Evolutionary conservation across 2,329 filamentous ascomycete genomes (phyloP), one percentile per base, ranked within the genome.

Genomic region (Aspergillus sp.): DNA sequence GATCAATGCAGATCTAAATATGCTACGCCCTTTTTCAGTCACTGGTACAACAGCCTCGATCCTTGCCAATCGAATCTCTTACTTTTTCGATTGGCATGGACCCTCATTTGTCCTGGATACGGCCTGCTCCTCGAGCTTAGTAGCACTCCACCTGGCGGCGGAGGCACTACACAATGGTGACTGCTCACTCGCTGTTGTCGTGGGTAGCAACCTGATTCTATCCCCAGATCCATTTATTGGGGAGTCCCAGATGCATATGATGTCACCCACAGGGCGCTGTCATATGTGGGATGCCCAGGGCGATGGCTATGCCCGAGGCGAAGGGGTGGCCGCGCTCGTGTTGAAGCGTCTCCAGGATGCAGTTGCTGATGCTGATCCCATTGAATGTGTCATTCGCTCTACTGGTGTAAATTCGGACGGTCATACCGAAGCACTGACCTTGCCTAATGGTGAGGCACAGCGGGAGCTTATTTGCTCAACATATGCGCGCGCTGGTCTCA

Each of bases 211-310:
- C 0, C 63, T 65, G 0, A 75, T 72, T 30, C 52, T 77, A 0
- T 71, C 77, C 32, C 42, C 74, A 2, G 63, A 60, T 3, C 74
- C 73, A 0, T 62, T 54, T 4, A 65, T 66, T 11, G 17, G 41
- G 17, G 41, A 42, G 41, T 69, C 68, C 47, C 71, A 74, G 23
- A 56, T 70, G 17, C 63, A 80, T 66, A 69, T 84, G 52, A 78
- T 87, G 25, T 83, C 82, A 1, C 79, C 83, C 27, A 78, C 79
- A 0, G 83, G 83, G 1, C 77, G 80, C 42, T 85, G 81, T 10
- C 80, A 78, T 54, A 82, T 78, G 71, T 82, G 76, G 71, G 78
- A 81, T 63, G 71, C 66, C 1, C 68, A 66, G 1, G 84, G 80
- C 0, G 71, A 84, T 63, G 83, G 82, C 10, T 84, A 78, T 68